Evolutionary conservation across 2,329 filamentous ascomycete genomes (phyloP).

Genomic region (Huntiella moniliformis): DNA sequence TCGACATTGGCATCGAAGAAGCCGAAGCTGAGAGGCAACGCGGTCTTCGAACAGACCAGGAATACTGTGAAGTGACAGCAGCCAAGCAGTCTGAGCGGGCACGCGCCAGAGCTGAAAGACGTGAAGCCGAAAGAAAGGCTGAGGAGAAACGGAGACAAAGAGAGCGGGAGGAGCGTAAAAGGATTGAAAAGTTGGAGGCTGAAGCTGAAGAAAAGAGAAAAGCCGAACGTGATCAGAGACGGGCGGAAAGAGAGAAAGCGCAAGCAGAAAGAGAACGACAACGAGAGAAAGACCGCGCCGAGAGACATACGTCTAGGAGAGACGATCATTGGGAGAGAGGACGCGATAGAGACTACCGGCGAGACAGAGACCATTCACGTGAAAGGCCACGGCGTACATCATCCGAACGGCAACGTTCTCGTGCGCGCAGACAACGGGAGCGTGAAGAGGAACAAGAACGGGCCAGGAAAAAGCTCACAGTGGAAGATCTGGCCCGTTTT

Average conservation of each 20-base stretch:
- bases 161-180: constrained; percentile 36
- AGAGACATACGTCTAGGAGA: constrained; percentile 16
- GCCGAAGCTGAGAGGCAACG: constrained; percentile 45
- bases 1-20: constrained; percentile 50
- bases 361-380: constrained; percentile 12
- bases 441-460: constrained; percentile 22
- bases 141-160: constrained; percentile 43
- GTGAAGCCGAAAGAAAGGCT: constrained; percentile 38
- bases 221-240: constrained; percentile 30
- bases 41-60: constrained; percentile 54
- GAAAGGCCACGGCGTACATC: constrained; percentile 7
- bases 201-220: constrained; percentile 31
- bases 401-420: constrained; percentile 12
- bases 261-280: constrained; percentile 34
- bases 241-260: constrained; percentile 33
- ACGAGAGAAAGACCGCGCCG: constrained; percentile 21
- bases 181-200: constrained; percentile 28
- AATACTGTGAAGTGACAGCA: constrained; percentile 50
- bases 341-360: constrained; percentile 10
- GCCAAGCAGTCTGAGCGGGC: constrained; percentile 41
- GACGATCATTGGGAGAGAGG: constrained; percentile 12
- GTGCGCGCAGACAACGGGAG: constrained; percentile 18
- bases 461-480: constrained; percentile 35
- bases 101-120: constrained; percentile 39
- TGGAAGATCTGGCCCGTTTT: constrained; percentile 37